Base-by-base conservation (phyloP, 495 filamentous ascomycete genomes). In the Durotheca rogersii region DNA sequence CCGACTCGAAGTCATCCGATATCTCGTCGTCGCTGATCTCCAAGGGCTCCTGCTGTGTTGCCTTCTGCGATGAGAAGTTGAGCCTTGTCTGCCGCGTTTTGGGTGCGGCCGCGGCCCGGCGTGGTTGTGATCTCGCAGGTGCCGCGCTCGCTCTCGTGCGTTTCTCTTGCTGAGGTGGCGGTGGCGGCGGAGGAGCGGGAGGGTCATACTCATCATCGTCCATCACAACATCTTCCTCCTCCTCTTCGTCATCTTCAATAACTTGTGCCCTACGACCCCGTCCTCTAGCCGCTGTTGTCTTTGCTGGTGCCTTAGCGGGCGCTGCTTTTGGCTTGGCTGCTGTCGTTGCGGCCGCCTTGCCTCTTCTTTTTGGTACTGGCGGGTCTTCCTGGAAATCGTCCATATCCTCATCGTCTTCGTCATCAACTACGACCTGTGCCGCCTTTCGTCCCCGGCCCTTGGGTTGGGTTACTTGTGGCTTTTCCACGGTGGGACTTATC, bases 1-100 rank as follows among this genome's bases (percentile, higher is more conserved):
- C 69, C 7, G 69, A 60, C 67, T 93, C 89, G 70, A 94, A 93
- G 72, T 95, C 90, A 46, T 86, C 85, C 1, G 80, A 83, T 4
- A 89, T 88, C 47, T 86, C 87, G 58, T 90, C 88, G 53, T 88
- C 86, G 50, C 89, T 82, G 47, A 86, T 78, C 56, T 85, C 76
- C 62, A 67, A 67, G 44, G 60, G 56, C n/a, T 60, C 71, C 67
- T 70, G 70, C 66, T 69, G 67, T 33, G 62, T 33, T 60, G 64
- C 68, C 56, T 64, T 72, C 56, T 80, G 78, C 6, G 81, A 78
- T 4, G 81, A 80, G 61, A 96, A 95, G 61, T 78, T 84, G 12
- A 95, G 69, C 9, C 74, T 91, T 1, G 86, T 80, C 66, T 97
- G 90, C 35, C 76, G 58, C 11, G 65, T 58, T 35, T 72, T 68